Conservation (phyloP, 2,329 filamentous ascomycete genomes). For the Nakataea oryzae region DNA sequence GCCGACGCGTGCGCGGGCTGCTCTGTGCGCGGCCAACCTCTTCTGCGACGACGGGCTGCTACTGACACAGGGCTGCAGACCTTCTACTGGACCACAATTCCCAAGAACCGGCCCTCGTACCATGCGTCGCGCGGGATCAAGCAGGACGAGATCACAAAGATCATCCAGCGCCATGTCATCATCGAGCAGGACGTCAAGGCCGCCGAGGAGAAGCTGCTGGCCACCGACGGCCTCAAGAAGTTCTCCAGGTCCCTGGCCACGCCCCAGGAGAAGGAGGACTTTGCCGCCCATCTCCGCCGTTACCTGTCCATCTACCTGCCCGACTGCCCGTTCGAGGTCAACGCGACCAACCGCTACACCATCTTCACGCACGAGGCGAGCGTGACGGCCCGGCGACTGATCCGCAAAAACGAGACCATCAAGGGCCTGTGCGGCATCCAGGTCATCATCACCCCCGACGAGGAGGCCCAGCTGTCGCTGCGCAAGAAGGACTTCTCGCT, state of each 20-base stretch:
- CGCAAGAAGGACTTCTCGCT: constrained; percentile 94
- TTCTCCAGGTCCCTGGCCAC: constrained; percentile 60
- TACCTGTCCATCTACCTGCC: constrained; percentile 90
- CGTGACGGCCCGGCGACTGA: constrained; percentile 68
- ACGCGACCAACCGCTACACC: constrained; percentile 86
- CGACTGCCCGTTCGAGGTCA: constrained; percentile 89
- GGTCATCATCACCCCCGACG: constrained; percentile 83
- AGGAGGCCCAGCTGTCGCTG: constrained; percentile 71
- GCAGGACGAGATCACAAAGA: constrained; percentile 49
- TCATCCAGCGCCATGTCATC: constrained; percentile 57
- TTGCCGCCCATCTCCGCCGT: constrained; percentile 72
- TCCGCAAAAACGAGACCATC: constrained; percentile 74
- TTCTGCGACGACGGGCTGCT: neutral
- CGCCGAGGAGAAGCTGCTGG: constrained; percentile 64
- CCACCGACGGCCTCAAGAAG: constrained; percentile 62
- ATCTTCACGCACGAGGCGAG: constrained; percentile 84
- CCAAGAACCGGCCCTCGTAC: constrained; percentile 85
- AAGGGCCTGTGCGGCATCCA: constrained; percentile 88
- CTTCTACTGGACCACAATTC: constrained; percentile 93
- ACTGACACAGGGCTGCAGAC: constrained; percentile 41
- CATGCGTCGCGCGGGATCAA: constrained; percentile 71
- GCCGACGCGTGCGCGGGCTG: neutral
- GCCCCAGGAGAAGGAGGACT: constrained; percentile 75
- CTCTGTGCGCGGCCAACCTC: neutral
- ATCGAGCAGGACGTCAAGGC: constrained; percentile 59